phyloP scores from a whole-genome alignment of 1,139 yeast genomes.

The Magnusiomyces ingens region DNA sequence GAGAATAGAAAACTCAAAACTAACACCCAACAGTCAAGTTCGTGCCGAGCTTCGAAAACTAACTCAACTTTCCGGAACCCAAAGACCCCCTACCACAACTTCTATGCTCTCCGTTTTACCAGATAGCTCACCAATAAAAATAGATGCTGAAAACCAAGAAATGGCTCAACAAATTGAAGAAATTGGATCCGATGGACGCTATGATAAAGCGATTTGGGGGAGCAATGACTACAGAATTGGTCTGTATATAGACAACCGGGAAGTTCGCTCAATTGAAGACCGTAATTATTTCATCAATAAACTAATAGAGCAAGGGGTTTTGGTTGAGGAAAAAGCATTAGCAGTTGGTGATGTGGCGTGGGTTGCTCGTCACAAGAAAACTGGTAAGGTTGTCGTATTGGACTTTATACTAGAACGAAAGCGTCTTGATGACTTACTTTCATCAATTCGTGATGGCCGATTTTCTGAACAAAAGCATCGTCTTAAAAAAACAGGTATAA shows the following conservation, averaged over 20 bases:
- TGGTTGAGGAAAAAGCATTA: conserved; percentile 50
- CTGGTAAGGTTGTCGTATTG: conserved; percentile 59
- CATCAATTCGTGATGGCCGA: conserved; percentile 82
- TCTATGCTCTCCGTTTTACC: background rate
- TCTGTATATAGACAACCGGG: conserved; percentile 75
- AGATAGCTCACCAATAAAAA: background rate
- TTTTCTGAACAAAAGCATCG: conserved; percentile 76
- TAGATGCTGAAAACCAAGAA: background rate
- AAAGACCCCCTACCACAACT: background rate
- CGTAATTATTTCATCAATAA: conserved; percentile 39
- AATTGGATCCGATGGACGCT: conserved; percentile 1
- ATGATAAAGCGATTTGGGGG: conserved; percentile 39
- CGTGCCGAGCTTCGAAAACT: background rate
- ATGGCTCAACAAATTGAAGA: background rate
- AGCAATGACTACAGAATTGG: conserved; percentile 49
- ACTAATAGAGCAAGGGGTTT: conserved; percentile 45
- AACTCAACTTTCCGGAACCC: background rate
- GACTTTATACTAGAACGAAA: conserved; percentile 85
- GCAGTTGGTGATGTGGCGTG: conserved; percentile 85
- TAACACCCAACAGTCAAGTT: background rate
- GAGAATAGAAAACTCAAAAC: background rate
- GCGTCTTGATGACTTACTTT: conserved; percentile 75
- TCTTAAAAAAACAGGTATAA: conserved; percentile 59
- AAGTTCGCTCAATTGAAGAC: conserved; percentile 39
- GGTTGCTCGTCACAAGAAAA: conserved; percentile 64